A percentile compares a stretch with the other conserved stretches of the same genome.
Evolutionary conservation across 768 basidiomycete species (phyloP).

Genomic region (Clavulina sp.): DNA sequence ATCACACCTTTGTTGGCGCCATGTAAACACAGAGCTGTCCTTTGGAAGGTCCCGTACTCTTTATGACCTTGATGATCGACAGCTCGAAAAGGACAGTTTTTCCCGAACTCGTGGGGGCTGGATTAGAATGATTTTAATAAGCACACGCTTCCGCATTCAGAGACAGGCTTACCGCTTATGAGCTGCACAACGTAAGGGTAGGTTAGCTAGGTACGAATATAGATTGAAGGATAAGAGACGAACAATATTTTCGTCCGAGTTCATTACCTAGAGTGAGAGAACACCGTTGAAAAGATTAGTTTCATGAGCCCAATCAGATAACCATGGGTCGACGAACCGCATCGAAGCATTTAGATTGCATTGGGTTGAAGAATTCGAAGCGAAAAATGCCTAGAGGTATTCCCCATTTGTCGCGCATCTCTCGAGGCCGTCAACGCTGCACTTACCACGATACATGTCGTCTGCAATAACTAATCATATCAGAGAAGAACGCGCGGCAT

Average conservation of each 20-base stretch:
- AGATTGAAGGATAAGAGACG: conserved; percentile 6
- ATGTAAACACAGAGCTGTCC: conserved; percentile 71
- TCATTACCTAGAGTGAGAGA: no score
- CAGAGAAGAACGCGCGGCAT: no score
- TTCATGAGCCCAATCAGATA: neutral
- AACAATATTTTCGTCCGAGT: conserved; percentile 50
- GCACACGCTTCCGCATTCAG: conserved; percentile 3
- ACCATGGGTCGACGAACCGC: conserved; percentile 28
- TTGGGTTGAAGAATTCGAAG: conserved; percentile 79
- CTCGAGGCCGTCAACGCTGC: no score
- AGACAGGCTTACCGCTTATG: conserved; percentile 37
- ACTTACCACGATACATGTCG: no score
- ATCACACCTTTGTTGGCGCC: conserved; percentile 68
- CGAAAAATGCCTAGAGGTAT: conserved; percentile 47
- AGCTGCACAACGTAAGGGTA: conserved; percentile 28
- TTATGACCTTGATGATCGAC: conserved; percentile 60
- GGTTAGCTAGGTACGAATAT: conserved; percentile 3
- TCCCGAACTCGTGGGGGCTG: conserved; percentile 90
- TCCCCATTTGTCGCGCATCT: no score
- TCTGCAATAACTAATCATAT: no score
- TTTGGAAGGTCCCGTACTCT: conserved; percentile 17
- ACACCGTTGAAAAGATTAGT: neutral
- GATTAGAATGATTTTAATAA: neutral
- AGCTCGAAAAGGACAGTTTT: conserved; percentile 94
- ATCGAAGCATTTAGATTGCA: conserved; percentile 73